Conservation (phyloP, 176 grass and related monocot species). For the Oryza meridionalis region DNA sequence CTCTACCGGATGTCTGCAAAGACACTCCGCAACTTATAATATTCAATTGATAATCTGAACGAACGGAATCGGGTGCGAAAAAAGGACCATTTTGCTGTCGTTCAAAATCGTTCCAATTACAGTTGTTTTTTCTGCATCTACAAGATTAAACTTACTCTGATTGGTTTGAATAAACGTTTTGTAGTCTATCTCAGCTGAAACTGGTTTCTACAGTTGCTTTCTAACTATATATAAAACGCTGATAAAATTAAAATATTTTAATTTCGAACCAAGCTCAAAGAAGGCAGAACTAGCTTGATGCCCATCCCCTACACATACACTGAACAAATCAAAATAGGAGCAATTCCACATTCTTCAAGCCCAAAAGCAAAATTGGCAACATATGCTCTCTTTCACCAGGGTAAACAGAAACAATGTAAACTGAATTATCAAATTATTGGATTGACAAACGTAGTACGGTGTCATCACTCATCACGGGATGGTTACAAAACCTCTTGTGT, state of each 20-base stretch:
- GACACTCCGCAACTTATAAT: no score
- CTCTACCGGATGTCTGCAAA: no score
- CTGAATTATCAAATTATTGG: constrained; percentile 31
- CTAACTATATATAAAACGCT: background rate
- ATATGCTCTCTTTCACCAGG: background rate
- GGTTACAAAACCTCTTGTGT: constrained; percentile 23
- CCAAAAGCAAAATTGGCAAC: background rate
- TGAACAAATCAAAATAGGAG: no score
- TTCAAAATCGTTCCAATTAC: background rate
- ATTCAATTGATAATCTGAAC: no score
- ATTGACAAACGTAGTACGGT: background rate
- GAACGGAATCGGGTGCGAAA: no score
- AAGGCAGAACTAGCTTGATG: background rate
- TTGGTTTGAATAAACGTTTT: background rate
- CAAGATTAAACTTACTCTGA: background rate
- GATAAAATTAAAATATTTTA: background rate
- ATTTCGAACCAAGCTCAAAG: background rate
- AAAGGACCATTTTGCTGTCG: no score
- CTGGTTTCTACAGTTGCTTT: background rate
- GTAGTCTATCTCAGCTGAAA: background rate
- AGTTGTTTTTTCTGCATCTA: background rate
- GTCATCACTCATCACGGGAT: constrained; percentile 9
- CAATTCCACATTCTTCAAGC: background rate
- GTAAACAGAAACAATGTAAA: background rate
- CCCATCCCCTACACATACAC: no score